Evolutionary conservation across 371 early-diverging fungal genomes (phyloP), one percentile per base, ranked within the genome.

Genomic region (Lichtheimia ornata): DNA sequence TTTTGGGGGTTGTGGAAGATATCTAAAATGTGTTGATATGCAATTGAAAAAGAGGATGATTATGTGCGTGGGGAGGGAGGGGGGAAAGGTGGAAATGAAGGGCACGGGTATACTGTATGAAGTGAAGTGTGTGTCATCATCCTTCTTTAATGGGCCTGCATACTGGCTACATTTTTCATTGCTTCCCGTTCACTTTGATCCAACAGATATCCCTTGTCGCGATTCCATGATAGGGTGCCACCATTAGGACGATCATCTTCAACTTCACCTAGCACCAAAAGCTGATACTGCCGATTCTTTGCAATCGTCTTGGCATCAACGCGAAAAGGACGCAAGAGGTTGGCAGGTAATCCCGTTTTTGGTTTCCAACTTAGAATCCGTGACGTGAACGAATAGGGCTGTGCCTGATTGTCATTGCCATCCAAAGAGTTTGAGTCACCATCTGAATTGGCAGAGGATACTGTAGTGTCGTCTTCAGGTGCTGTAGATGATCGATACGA

Each of bases 271-370:
- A 76, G 56, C 2, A 76, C 78, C 15, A 81, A 43, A 0, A 81
- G 57, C 51, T 76, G 76, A 51, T 81, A 81, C 44, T 81, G 81
- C 56, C 57, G 68, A 43, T 81, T 72, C 53, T 70, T 75, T 0
- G 74, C 74, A 56, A 81, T 75, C 0, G 71, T 58, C 56, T 81
- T 77, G 24, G 70, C 72, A 57, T 75, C 76, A 0, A 76, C 76
- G 22, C 81, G 64, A 30, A 72, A 76, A 5, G 78, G 74, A 18
- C 76, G 61, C 9, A 73, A 50, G 12, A 73, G 50, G 25, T 65
- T 67, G 1, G 74, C 59, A 15, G 79, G 65, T 5, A 71, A 28
- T 18, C 25, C 49, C 5, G 59, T 49, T 14, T 52, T 56, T 14
- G 61, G 27, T 14, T 63, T 55, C 60, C 59, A 63, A 14, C 65